Conservation (phyloP, 306 rosid genomes). For the Clitoria ternatea region DNA sequence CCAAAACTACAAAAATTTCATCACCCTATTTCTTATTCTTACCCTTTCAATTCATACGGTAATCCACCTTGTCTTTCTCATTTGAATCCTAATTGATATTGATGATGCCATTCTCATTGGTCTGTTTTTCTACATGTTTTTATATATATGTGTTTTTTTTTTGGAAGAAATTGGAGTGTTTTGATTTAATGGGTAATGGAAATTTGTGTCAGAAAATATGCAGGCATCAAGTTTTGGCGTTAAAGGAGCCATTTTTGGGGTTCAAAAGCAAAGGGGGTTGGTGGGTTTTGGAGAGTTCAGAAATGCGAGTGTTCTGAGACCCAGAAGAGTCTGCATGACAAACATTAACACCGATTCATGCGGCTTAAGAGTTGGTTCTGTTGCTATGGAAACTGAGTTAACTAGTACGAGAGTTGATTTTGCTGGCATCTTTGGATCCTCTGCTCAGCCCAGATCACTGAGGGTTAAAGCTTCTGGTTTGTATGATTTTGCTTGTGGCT, state of each 20-base stretch:
- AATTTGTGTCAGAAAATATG: slow-evolving; percentile 46
- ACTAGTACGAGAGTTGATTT: slow-evolving; percentile 33
- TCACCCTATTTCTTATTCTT: slow-evolving; percentile 7
- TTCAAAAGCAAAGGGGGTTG: slow-evolving; percentile 36
- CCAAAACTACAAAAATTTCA: not conserved
- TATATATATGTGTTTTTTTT: not conserved
- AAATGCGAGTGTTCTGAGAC: slow-evolving; percentile 31
- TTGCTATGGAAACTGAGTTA: slow-evolving; percentile 43
- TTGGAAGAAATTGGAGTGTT: not conserved
- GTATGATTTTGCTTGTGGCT: slow-evolving; percentile 20
- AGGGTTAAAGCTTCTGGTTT: slow-evolving; percentile 74
- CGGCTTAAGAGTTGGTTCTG: slow-evolving; percentile 44
- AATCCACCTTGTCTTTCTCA: not conserved
- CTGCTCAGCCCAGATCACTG: slow-evolving; percentile 60
- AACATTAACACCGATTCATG: slow-evolving; percentile 27
- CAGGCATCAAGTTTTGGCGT: slow-evolving; percentile 54
- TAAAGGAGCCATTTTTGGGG: slow-evolving; percentile 47
- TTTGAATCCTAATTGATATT: not conserved
- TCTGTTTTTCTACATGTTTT: not conserved
- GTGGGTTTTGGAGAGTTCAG: slow-evolving; percentile 41
- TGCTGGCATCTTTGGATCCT: slow-evolving; percentile 44
- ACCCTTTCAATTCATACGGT: not conserved
- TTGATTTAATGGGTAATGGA: slow-evolving; percentile 33
- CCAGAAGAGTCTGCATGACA: slow-evolving; percentile 41
- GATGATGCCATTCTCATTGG: not conserved